phyloP scores from a whole-genome alignment of 2,329 filamentous ascomycete species.

The Rutstroemia sydowiana region DNA sequence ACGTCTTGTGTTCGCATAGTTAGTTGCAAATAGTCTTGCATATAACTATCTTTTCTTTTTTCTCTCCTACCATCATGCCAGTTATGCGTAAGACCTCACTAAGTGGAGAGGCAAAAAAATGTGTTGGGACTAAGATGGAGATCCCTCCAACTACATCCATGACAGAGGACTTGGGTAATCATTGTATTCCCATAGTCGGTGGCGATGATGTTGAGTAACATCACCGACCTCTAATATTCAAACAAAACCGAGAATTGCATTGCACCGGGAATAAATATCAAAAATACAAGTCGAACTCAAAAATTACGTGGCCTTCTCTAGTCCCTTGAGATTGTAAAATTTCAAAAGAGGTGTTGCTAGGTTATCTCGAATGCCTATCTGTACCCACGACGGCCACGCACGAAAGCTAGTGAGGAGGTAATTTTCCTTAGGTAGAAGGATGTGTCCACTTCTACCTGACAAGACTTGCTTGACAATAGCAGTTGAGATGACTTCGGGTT shows the following conservation, averaged over 20 bases:
- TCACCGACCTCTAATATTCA: neutral
- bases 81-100: neutral
- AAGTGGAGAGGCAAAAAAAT: neutral
- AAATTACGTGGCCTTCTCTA: conserved; percentile 5
- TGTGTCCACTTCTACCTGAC: conserved; percentile 41
- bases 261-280: neutral
- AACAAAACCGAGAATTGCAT: neutral
- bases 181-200: neutral
- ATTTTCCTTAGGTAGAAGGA: conserved; percentile 41
- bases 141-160: neutral
- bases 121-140: neutral
- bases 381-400: conserved; percentile 25
- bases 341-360: conserved; percentile 11
- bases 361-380: conserved; percentile 17
- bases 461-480: conserved; percentile 53
- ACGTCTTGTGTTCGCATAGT: neutral
- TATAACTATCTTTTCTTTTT: neutral
- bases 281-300: neutral
- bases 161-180: neutral
- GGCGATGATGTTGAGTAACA: conserved; percentile 4
- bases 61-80: neutral
- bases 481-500: conserved; percentile 56
- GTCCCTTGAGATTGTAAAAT: neutral
- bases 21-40: neutral
- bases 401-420: conserved; percentile 16